Conservation (phyloP, 345 rosid genomes). For the Citropsis articulata region DNA sequence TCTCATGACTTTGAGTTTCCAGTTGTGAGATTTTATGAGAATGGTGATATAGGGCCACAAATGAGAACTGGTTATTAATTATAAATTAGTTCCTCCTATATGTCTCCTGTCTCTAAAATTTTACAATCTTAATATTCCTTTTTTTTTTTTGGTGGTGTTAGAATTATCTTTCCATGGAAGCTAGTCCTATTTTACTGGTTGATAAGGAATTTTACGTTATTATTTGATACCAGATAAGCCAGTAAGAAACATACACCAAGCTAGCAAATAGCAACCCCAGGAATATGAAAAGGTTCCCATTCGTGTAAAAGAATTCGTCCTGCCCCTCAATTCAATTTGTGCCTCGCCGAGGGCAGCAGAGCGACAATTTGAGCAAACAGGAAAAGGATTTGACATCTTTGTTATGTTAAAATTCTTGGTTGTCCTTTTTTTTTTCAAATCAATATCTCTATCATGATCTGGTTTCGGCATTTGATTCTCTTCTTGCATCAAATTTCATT, state of each 20-base stretch:
- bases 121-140: background rate
- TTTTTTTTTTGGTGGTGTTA: background rate
- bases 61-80: constrained; percentile 7
- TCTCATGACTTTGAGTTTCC: constrained; percentile 14
- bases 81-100: background rate
- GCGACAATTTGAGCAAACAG: background rate
- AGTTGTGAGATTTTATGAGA: constrained; percentile 17
- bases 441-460: too few relatives aligned
- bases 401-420: background rate
- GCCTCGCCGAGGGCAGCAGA: background rate
- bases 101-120: background rate
- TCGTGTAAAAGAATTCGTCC: background rate
- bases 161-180: background rate
- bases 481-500: too few relatives aligned
- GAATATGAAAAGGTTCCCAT: too few relatives aligned
- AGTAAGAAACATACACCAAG: background rate
- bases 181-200: background rate
- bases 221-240: background rate
- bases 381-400: background rate
- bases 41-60: constrained; percentile 31
- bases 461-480: too few relatives aligned
- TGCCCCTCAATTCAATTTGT: background rate
- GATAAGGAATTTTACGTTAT: background rate
- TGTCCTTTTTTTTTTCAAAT: too few relatives aligned
- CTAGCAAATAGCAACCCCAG: too few relatives aligned